A percentile compares a stretch with the other conserved stretches of the same genome.
Conservation (phyloP, 306 rosid species). For the Glycine soja region DNA sequence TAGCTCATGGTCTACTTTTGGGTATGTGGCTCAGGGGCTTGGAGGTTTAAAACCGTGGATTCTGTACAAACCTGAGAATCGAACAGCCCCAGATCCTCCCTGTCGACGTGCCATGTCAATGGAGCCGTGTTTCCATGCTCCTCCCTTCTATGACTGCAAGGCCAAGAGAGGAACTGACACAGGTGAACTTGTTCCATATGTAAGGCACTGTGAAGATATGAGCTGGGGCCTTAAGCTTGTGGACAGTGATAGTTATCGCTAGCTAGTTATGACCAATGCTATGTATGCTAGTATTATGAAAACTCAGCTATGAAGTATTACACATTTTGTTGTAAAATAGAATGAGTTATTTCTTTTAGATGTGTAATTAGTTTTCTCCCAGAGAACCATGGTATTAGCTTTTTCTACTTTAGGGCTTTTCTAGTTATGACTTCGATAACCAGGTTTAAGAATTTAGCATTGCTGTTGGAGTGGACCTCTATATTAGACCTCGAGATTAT, state of each 20-base stretch:
- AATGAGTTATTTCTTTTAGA: neutral
- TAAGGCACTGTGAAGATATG: constrained; percentile 85
- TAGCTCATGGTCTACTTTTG: constrained; percentile 87
- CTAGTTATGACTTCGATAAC: neutral
- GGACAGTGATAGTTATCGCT: constrained; percentile 32
- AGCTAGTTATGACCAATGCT: constrained; percentile 2
- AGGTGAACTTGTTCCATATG: constrained; percentile 69
- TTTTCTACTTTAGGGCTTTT: neutral
- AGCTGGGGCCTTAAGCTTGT: constrained; percentile 88
- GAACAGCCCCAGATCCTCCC: constrained; percentile 65
- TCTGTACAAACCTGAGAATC: constrained; percentile 72
- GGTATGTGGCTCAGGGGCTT: constrained; percentile 80
- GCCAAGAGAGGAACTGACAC: constrained; percentile 72
- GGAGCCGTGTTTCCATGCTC: constrained; percentile 87
- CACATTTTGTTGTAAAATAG: constrained; percentile 51
- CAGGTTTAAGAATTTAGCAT: neutral
- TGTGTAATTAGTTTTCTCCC: neutral
- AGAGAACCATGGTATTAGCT: constrained; percentile 1
- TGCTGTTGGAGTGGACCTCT: too few relatives aligned
- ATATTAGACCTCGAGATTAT: too few relatives aligned
- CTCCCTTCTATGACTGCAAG: constrained; percentile 82
- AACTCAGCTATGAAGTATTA: constrained; percentile 1
- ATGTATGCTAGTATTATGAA: constrained; percentile 9
- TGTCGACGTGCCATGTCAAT: constrained; percentile 76
- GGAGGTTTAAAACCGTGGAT: constrained; percentile 83